Evolutionary conservation across 2,329 filamentous ascomycete genomes (phyloP), one percentile per base, ranked within the genome.

Genomic region (Diaporthe citrichinensis): DNA sequence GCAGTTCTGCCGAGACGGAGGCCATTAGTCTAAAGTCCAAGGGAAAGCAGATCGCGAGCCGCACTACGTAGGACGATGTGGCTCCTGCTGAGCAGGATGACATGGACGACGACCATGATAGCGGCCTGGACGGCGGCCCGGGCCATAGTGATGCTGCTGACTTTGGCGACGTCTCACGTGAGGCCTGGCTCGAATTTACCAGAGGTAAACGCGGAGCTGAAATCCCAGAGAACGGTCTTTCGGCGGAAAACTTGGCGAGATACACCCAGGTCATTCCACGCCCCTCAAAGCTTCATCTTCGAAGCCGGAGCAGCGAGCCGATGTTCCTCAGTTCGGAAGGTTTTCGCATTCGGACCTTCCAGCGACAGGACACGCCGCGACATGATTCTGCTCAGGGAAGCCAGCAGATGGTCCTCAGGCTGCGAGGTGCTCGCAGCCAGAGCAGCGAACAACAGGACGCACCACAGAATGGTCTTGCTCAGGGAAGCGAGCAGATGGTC

Each of bases 1-100:
- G 77, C 15, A 78, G 86, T 31, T 72, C 74, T 49, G 69, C 20
- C 12, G 59, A 71, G 49, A 36, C 14, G 6, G 67, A 67, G 65
- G 46, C 23, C 14, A 15, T 20, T n/a, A 58, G 28, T 36, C 46
- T 23, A n/a, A 75, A 46, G 55, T 59, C 39, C 75, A 55, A 73
- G 65, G 76, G 53, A 59, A 72, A 72, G 51, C 72, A 72, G 59
- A 41, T 57, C 17, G 59, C 14, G 53, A 72, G 36, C 34, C 59
- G n/a, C 39, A 58, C 25, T 15, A 44, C 59, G 44, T 76, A 76
- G 75, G 41, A 59, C 36, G 68, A 61, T 46, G 41, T 46, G 25
- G 28, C 41, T 49, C 59, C 39, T 46, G 49, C 51, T 12, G 41
- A 39, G 5, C 25, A 58, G 53, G 44, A 49, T 34, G 28, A 53